Percentiles rank a stretch among this genome's conserved stretches.
phyloP scores from a whole-genome alignment of 31 red algal species.

The Asparagopsis taxiformis region DNA sequence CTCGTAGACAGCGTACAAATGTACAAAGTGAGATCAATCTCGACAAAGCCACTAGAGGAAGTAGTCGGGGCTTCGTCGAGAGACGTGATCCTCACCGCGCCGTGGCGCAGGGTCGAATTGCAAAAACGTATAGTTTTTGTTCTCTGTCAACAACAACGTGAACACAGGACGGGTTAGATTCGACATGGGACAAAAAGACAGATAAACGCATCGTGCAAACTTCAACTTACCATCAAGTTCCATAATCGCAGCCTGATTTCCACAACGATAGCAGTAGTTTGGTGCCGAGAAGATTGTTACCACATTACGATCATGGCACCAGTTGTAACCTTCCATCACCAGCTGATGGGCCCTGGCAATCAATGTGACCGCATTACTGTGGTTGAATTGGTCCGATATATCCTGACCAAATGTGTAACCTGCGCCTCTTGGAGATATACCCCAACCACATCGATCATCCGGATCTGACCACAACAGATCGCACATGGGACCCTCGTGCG shows the following conservation, averaged over 20 bases:
- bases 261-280: conserved; percentile 99
- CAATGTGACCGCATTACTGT: conserved; percentile 77
- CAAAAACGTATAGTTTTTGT: conserved; percentile 97
- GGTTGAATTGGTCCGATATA: conserved; percentile 97
- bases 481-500: conserved; percentile 99
- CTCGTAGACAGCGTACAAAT: no score
- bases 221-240: conserved; percentile 62
- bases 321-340: conserved; percentile 99
- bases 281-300: conserved; percentile 97
- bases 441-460: conserved; percentile 98
- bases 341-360: conserved; percentile 97
- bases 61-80: conserved; percentile 94
- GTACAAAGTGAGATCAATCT: no score
- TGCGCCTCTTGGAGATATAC: conserved; percentile 93
- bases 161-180: neutral
- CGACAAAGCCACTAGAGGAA: conserved; percentile 78
- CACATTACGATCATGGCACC: conserved; percentile 90
- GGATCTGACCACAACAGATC: conserved; percentile 99
- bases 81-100: conserved; percentile 95
- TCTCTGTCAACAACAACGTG: conserved; percentile 40
- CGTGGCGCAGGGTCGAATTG: conserved; percentile 99
- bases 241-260: conserved; percentile 87
- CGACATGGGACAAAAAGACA: no score
- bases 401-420: conserved; percentile 99
- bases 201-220: no score